Conservation (phyloP, 2,329 filamentous ascomycete species). For the Fusarium papillatum region DNA sequence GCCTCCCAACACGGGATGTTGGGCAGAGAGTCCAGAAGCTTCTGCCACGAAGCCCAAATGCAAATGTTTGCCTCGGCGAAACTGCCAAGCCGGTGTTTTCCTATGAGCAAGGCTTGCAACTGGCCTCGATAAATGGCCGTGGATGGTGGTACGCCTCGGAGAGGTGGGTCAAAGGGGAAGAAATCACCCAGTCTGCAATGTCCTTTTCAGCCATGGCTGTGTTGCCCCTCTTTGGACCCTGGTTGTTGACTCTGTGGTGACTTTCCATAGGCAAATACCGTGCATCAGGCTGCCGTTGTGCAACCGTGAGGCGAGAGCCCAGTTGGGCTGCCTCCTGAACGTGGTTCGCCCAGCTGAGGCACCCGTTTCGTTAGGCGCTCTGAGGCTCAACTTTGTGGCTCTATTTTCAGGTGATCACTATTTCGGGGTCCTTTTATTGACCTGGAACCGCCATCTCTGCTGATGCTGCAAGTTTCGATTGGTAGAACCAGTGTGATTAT, state of each 20-base stretch:
- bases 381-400: neutral
- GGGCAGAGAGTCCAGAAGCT: neutral
- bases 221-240: neutral
- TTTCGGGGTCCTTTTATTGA: neutral
- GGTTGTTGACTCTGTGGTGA: neutral
- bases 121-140: neutral
- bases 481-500: neutral
- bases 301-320: neutral
- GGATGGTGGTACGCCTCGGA: neutral
- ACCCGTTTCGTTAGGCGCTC: neutral
- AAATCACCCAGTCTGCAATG: neutral
- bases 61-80: neutral
- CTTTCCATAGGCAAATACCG: neutral
- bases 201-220: neutral
- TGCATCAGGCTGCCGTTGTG: neutral
- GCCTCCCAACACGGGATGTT: neutral
- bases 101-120: neutral
- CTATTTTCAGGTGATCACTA: neutral
- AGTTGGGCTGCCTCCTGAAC: neutral
- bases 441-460: neutral
- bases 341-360: neutral
- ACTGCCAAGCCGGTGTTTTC: neutral
- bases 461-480: neutral
- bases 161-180: neutral
- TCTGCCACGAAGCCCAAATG: neutral